Evolutionary conservation across 306 rosid species (phyloP).

Genomic region (Cicer bijugum): DNA sequence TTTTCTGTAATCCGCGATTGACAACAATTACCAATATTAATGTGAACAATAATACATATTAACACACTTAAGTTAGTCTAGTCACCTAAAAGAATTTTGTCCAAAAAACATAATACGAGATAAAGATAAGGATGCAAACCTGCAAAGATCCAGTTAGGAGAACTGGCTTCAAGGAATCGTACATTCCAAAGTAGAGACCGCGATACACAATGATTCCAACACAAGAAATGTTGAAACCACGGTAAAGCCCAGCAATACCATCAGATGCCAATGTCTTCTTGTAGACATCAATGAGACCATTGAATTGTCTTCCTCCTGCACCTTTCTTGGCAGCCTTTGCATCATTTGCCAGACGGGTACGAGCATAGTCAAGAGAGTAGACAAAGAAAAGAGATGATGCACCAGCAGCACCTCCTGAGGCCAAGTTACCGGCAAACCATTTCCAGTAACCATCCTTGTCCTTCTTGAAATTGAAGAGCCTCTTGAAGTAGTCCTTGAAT

Average conservation of each 20-base stretch:
- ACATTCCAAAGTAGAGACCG: constrained; percentile 86
- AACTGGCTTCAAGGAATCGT: constrained; percentile 81
- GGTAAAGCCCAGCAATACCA: constrained; percentile 85
- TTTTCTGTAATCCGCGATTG: too few species aligned
- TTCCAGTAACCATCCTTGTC: constrained; percentile 88
- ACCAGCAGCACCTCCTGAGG: constrained; percentile 88
- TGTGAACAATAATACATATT: neutral
- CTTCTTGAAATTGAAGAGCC: constrained; percentile 88
- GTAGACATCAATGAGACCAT: constrained; percentile 81
- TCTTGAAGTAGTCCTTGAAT: constrained; percentile 90
- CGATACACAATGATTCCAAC: constrained; percentile 87
- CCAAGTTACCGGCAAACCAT: constrained; percentile 92
- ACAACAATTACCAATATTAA: neutral
- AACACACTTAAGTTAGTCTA: neutral
- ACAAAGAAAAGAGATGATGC: constrained; percentile 78
- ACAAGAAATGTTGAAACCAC: constrained; percentile 84
- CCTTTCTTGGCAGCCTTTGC: constrained; percentile 91
- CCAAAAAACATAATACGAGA: neutral
- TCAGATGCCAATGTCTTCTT: constrained; percentile 74
- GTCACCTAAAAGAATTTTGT: neutral
- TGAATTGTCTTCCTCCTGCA: constrained; percentile 74
- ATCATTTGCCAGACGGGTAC: constrained; percentile 82
- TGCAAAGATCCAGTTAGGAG: constrained; percentile 64
- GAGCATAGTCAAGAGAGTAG: constrained; percentile 83
- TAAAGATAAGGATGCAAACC: constrained; percentile 49